These are phyloP conservation scores for Magnolia kwangsiensis DNA, from an alignment of 164 flowering plant genomes.

Conservation along the genomic window DNA sequence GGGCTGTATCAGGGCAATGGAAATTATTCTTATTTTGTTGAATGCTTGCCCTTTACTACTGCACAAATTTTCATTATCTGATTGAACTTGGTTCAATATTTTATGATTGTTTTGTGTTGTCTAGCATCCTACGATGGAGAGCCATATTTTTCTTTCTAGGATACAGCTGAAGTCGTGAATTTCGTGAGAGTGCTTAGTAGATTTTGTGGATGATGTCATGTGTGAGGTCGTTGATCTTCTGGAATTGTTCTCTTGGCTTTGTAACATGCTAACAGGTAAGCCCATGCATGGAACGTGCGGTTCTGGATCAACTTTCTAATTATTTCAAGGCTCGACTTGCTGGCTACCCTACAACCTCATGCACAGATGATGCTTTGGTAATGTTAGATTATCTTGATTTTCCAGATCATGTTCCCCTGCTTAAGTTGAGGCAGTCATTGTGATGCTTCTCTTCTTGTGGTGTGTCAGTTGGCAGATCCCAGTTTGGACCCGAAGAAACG, in stretches of 20 bases:
- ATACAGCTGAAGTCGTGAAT: not conserved
- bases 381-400: not conserved
- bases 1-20: no score
- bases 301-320: slow-evolving; percentile 74
- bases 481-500: slow-evolving; percentile 64
- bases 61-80: no score
- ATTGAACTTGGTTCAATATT: no score
- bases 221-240: not conserved
- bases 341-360: slow-evolving; percentile 75
- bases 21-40: no score
- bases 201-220: not conserved
- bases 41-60: no score
- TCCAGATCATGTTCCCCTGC: not conserved
- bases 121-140: not conserved
- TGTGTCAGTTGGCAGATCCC: slow-evolving; percentile 59
- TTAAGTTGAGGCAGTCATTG: slow-evolving; percentile 8
- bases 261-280: slow-evolving; percentile 51
- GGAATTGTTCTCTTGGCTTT: not conserved
- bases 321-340: slow-evolving; percentile 68
- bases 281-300: slow-evolving; percentile 93
- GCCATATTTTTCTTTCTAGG: not conserved
- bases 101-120: no score
- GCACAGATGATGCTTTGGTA: slow-evolving; percentile 82
- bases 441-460: slow-evolving; percentile 8
- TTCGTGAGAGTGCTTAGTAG: not conserved